Evolutionary conservation across 164 flowering plant species (phyloP).

Genomic region (Houttuynia cordata): DNA sequence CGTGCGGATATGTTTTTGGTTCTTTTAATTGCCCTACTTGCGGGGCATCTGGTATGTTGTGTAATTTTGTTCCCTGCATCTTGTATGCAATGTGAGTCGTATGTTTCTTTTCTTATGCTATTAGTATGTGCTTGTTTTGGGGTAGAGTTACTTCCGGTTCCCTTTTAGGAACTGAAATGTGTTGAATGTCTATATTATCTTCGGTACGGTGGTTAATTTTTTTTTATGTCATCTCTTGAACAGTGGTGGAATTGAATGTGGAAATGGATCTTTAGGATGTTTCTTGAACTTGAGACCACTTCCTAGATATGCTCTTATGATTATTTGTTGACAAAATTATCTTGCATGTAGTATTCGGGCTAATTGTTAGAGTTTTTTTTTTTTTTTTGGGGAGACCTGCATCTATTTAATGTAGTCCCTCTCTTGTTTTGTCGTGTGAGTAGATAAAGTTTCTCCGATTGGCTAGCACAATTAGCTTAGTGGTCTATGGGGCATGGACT

Average conservation of each 20-base stretch:
- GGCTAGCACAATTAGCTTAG: too few species aligned
- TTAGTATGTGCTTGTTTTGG: background rate
- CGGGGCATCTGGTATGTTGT: conserved; percentile 1
- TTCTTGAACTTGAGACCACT: too few species aligned
- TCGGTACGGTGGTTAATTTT: too few species aligned
- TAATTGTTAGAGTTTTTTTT: too few species aligned
- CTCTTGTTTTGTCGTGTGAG: background rate
- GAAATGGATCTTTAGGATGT: too few species aligned
- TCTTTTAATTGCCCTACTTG: background rate
- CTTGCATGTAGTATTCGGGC: too few species aligned
- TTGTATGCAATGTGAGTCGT: background rate
- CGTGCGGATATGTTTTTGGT: background rate
- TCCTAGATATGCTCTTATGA: too few species aligned
- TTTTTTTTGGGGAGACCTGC: too few species aligned
- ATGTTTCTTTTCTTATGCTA: background rate
- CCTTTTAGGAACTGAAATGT: background rate
- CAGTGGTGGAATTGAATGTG: too few species aligned
- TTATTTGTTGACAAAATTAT: too few species aligned
- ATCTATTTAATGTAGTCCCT: background rate
- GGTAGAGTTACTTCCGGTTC: background rate
- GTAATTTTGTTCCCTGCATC: background rate
- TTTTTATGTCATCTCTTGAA: background rate
- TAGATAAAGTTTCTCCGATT: background rate
- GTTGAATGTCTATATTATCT: background rate
- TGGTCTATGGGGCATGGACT: too few species aligned